Conservation (phyloP, 2,329 filamentous ascomycete genomes). For the Aspergillus texensis region DNA sequence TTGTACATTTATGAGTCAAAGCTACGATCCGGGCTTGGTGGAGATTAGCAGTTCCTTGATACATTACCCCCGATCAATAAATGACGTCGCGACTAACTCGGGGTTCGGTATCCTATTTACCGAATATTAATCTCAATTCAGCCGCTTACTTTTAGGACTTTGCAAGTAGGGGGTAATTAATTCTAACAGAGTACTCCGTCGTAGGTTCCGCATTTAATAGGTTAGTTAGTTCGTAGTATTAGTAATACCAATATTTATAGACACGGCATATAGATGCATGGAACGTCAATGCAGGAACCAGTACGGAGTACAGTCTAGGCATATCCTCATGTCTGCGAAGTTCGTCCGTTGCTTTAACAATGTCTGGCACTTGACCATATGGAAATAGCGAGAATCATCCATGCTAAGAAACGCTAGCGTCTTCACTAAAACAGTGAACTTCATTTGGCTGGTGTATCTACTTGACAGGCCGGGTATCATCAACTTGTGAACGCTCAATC, state of each 20-base stretch:
- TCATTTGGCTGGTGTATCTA: not conserved
- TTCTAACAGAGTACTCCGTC: not conserved
- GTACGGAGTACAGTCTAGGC: too few relatives aligned
- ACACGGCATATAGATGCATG: not conserved
- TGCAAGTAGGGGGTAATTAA: not conserved
- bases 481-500: constrained; percentile 6
- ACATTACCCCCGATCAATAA: not conserved
- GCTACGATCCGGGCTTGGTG: not conserved
- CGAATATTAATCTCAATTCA: not conserved
- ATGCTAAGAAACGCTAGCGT: not conserved
- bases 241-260: not conserved
- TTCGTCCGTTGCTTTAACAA: not conserved
- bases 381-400: not conserved
- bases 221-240: not conserved
- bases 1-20: not conserved
- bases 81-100: not conserved
- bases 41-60: not conserved
- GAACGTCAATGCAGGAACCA: too few relatives aligned
- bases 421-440: not conserved
- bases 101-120: not conserved
- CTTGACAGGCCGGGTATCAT: constrained; percentile 17
- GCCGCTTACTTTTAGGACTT: not conserved
- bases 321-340: not conserved
- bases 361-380: not conserved
- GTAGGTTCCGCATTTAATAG: not conserved